A percentile compares a stretch with the other conserved stretches of the same genome.
Evolutionary conservation across 371 early-diverging fungal species (phyloP).

Genomic region (Mucor lusitanicus): DNA sequence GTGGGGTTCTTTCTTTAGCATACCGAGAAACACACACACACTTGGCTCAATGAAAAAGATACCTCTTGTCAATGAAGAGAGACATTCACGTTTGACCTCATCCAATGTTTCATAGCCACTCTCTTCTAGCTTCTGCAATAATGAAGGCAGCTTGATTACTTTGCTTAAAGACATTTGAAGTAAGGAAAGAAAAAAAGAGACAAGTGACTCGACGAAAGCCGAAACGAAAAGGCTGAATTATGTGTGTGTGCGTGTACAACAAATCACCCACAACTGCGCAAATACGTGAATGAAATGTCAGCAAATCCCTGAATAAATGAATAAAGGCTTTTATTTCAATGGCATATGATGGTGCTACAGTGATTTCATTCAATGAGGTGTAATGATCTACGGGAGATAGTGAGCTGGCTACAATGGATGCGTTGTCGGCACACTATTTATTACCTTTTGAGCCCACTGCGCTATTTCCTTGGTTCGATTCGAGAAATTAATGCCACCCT

Average conservation of each 20-base stretch:
- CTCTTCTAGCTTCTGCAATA: conserved; percentile 24
- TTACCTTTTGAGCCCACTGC: background rate
- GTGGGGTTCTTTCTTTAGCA: background rate
- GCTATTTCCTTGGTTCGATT: background rate
- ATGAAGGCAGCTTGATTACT: background rate
- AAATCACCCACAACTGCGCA: background rate
- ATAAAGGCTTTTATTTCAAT: background rate
- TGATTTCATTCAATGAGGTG: background rate
- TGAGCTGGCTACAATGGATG: background rate
- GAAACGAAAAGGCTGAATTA: background rate
- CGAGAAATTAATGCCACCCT: background rate
- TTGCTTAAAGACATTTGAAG: background rate
- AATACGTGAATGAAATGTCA: too few species aligned
- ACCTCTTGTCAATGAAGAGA: conserved; percentile 1
- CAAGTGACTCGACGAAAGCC: background rate
- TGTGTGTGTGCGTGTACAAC: background rate
- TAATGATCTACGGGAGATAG: background rate
- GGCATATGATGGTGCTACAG: background rate
- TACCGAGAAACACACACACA: background rate
- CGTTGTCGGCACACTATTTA: background rate
- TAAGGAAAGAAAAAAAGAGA: background rate
- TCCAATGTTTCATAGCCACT: conserved; percentile 31
- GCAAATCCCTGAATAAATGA: too few species aligned
- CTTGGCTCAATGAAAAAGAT: background rate
- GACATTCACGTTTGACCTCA: conserved; percentile 4